Conservation (phyloP, 106 monocot species). For the Dendrobium huoshanense region DNA sequence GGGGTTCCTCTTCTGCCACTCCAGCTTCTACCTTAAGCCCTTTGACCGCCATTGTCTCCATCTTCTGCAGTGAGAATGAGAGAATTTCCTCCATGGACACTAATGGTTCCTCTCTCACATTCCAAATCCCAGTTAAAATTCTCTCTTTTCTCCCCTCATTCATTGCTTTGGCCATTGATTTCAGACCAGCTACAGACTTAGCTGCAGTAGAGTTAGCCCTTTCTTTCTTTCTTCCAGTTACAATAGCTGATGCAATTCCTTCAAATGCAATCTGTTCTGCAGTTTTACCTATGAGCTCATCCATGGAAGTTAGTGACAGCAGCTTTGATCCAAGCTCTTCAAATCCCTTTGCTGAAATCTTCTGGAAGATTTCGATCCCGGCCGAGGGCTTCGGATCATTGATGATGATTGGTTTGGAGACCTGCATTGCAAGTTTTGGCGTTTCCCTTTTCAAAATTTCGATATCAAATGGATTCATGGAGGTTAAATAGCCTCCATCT, state of each 20-base stretch:
- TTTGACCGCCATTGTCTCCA: conserved; percentile 69
- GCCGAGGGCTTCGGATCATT: conserved; percentile 19
- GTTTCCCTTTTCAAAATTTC: conserved; percentile 31
- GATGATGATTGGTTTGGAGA: conserved; percentile 71
- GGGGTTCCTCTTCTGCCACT: conserved; percentile 58
- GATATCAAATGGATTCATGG: conserved; percentile 62
- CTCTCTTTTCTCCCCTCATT: conserved; percentile 55
- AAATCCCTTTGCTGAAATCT: conserved; percentile 42
- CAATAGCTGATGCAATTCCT: conserved; percentile 75
- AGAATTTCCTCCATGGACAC: conserved; percentile 39
- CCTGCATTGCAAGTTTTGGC: conserved; percentile 82
- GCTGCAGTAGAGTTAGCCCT: conserved; percentile 70
- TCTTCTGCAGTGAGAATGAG: conserved; percentile 49
- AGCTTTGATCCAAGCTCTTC: conserved; percentile 44
- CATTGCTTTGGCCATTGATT: conserved; percentile 45
- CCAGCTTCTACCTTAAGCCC: conserved; percentile 66
- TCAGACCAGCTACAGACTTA: conserved; percentile 41
- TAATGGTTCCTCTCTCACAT: conserved; percentile 47
- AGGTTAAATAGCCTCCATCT: conserved; percentile 78
- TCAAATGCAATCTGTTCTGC: conserved; percentile 93
- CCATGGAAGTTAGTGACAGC: conserved; percentile 40
- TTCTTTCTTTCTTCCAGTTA: conserved; percentile 61
- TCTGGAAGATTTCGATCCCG: conserved; percentile 75
- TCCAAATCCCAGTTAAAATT: conserved; percentile 74
- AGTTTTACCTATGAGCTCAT: conserved; percentile 77